Evolutionary conservation across 352 stramenopile genomes (phyloP).

Genomic region (Phytophthora macrochlamydospora): DNA sequence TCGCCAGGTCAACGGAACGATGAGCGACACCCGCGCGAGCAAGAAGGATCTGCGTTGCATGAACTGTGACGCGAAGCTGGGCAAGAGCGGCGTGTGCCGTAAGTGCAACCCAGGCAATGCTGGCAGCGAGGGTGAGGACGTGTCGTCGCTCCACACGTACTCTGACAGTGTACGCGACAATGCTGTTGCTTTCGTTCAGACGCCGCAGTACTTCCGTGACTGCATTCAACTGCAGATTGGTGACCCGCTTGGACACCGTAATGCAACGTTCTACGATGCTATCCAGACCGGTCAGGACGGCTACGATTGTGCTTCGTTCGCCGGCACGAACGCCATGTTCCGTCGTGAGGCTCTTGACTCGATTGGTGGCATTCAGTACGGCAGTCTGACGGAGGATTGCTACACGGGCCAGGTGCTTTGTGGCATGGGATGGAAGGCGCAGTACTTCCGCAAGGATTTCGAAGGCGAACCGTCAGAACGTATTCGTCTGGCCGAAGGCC

Average conservation of each 20-base stretch:
- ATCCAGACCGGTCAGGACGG: slow-evolving; percentile 88
- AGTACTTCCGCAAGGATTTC: slow-evolving; percentile 91
- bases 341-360: slow-evolving; percentile 86
- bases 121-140: slow-evolving; percentile 42
- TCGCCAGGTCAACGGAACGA: slow-evolving; percentile 81
- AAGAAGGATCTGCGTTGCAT: slow-evolving; percentile 82
- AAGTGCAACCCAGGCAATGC: slow-evolving; percentile 71
- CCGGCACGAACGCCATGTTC: slow-evolving; percentile 85
- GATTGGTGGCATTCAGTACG: slow-evolving; percentile 87
- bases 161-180: slow-evolving; percentile 83
- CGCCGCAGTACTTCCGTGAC: slow-evolving; percentile 87
- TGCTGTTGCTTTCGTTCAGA: slow-evolving; percentile 82
- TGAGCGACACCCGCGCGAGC: slow-evolving; percentile 65
- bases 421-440: slow-evolving; percentile 81
- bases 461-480: slow-evolving; percentile 77
- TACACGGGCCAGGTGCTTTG: slow-evolving; percentile 85
- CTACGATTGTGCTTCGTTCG: slow-evolving; percentile 85
- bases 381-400: slow-evolving; percentile 86
- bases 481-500: slow-evolving; percentile 77
- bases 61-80: slow-evolving; percentile 74
- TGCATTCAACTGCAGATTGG: slow-evolving; percentile 84
- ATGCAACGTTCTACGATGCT: slow-evolving; percentile 87
- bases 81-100: slow-evolving; percentile 73
- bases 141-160: slow-evolving; percentile 75
- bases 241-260: slow-evolving; percentile 82